phyloP scores from a whole-genome alignment of 1,284 basidiomycete genomes.

The Melampsora americana region DNA sequence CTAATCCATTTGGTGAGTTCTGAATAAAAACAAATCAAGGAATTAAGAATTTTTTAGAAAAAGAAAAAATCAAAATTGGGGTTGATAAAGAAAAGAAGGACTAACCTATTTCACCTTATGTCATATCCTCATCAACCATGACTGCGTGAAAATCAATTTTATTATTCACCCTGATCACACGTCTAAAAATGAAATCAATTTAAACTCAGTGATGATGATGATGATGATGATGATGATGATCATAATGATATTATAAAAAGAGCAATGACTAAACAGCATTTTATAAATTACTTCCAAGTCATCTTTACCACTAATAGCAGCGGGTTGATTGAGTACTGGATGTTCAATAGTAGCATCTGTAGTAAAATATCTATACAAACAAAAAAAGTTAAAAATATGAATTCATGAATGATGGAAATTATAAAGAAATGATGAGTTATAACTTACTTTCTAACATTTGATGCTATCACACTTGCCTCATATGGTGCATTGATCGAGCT shows the following conservation, averaged over 20 bases:
- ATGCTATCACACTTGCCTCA: neutral
- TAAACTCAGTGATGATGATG: neutral
- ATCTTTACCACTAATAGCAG: neutral
- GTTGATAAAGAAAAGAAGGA: neutral
- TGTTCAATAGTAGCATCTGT: neutral
- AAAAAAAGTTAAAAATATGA: neutral
- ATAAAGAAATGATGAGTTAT: neutral
- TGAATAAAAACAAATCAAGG: neutral
- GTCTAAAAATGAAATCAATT: neutral
- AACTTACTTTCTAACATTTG: neutral
- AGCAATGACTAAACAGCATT: neutral
- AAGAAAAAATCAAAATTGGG: too few relatives aligned
- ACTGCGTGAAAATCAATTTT: slow-evolving; percentile 36
- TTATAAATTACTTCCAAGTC: neutral
- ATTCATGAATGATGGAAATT: neutral
- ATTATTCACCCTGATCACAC: slow-evolving; percentile 36
- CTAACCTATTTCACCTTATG: slow-evolving; percentile 13
- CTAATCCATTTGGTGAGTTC: slow-evolving; percentile 3
- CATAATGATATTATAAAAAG: neutral
- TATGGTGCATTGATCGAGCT: neutral
- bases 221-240: neutral
- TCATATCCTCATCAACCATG: slow-evolving; percentile 36
- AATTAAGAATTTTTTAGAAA: neutral
- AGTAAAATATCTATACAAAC: neutral
- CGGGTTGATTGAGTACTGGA: neutral